Base-by-base conservation (phyloP, 352 stramenopile species). In the Phytophthora pistaciae region DNA sequence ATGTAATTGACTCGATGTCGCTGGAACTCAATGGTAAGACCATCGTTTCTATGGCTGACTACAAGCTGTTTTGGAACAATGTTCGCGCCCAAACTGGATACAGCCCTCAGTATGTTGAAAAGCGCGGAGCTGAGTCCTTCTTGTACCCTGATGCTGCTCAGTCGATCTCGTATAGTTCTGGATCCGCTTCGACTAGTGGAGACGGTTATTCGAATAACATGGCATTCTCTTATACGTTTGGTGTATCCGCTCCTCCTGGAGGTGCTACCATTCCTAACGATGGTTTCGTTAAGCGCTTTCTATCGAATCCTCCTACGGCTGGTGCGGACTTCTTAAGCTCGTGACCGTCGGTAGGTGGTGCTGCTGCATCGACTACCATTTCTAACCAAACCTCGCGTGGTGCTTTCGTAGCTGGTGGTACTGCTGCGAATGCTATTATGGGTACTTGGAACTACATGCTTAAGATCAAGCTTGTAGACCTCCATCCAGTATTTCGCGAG, bases 111-210 rank as follows among this genome's bases (percentile, higher is more conserved):
- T 63, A 82, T 36, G 49, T 79, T 55, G 58, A 73, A 0, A 79
- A 79, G 52, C 67, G 72, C 60, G 75, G 75, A 21, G 60, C 75
- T 44, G 70, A 79, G 20, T 66, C 70, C 0, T 79, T 77, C 59
- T 7, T 82, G 7, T 78, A 42, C 36, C 70, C 70, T 25, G 70
- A 76, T 60, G 59, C 55, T 57, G 60, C 38, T 58, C 64, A 38
- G 21, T 77, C 55, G 6, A 20, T 66, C 13, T 20, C 13, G 10
- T 77, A 56, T 25, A 56, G 25, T 5, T 33, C 48, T 54, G 42
- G 72, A n/a, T n/a, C n/a, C n/a, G n/a, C n/a, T n/a, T n/a, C n/a
- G n/a, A n/a, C n/a, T n/a, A n/a, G 25, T 29, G 25, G 25, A 5
- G 25, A 76, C 54, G 67, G 72, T 3, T 79, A 62, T 29, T 59